Evolutionary conservation across 257 asterid genomes (phyloP).

Genomic region (Pogostemon cablin): DNA sequence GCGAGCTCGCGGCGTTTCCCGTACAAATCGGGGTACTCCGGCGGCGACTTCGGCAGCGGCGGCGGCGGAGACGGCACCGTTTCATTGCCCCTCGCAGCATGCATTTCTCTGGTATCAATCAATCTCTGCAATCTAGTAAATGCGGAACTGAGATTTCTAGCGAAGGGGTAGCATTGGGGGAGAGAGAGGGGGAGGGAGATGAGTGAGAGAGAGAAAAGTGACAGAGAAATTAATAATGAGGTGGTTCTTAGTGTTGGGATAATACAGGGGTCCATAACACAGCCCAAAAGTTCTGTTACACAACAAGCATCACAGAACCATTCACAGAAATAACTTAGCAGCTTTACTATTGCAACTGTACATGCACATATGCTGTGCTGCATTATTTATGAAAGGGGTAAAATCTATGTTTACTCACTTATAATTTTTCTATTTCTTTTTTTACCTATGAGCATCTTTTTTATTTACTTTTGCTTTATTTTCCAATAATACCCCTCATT

Average conservation of each 20-base stretch:
- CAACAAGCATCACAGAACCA: constrained; percentile 45
- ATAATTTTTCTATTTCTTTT: no score
- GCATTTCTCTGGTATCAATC: constrained; percentile 31
- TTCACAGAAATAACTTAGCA: constrained; percentile 25
- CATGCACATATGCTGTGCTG: background rate
- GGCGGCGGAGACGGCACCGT: constrained; percentile 58
- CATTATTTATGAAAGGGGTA: background rate
- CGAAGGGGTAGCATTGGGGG: background rate
- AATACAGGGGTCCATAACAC: constrained; percentile 20
- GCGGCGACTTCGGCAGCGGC: constrained; percentile 75
- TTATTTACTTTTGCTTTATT: no score
- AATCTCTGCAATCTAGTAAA: no score
- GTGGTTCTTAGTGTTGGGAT: constrained; percentile 37
- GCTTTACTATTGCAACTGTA: constrained; percentile 6
- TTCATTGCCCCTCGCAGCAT: constrained; percentile 34
- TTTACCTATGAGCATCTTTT: no score
- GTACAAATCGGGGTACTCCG: constrained; percentile 67
- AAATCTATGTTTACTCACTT: no score
- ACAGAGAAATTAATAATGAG: constrained; percentile 30
- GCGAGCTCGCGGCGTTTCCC: constrained; percentile 69
- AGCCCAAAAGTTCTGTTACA: constrained; percentile 51
- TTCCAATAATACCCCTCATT: no score
- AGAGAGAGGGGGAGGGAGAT: background rate
- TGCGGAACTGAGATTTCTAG: no score
- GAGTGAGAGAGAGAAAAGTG: background rate